These are phyloP conservation scores for Eucalyptus pauciflora DNA, from an alignment of 345 rosid genomes.

Conservation along the genomic window DNA sequence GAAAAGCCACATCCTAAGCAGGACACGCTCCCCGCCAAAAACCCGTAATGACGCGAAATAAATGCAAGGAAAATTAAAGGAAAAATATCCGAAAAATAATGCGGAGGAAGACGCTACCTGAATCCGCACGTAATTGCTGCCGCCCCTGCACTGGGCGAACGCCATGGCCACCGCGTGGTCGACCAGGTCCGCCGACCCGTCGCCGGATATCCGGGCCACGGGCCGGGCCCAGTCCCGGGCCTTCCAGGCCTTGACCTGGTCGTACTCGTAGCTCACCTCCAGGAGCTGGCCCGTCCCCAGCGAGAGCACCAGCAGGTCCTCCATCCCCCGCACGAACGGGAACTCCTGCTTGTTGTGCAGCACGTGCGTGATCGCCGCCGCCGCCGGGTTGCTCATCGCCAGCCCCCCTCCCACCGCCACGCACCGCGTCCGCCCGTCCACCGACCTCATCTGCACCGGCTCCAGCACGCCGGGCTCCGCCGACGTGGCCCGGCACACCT, in stretches of 20 bases:
- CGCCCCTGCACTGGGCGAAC: conserved; percentile 65
- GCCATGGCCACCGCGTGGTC: conserved; percentile 98
- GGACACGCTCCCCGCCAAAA: not conserved
- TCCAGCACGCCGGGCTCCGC: conserved; percentile 76
- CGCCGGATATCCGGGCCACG: conserved; percentile 71
- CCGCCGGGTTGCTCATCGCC: conserved; percentile 80
- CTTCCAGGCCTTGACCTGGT: conserved; percentile 65
- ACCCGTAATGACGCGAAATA: not conserved
- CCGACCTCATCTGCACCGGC: conserved; percentile 58
- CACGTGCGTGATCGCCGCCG: conserved; percentile 96
- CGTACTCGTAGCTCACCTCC: conserved; percentile 58
- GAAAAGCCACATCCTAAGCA: not conserved
- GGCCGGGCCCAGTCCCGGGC: conserved; percentile 92
- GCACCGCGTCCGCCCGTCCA: conserved; percentile 70
- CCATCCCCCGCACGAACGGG: conserved; percentile 91
- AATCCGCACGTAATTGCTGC: conserved; percentile 73
- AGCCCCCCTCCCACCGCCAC: conserved; percentile 84
- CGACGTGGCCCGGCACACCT: conserved; percentile 91
- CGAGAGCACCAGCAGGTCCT: conserved; percentile 81
- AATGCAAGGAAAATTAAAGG: not conserved
- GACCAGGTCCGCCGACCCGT: conserved; percentile 75
- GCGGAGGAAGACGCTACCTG: conserved; percentile 39
- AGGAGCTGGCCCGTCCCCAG: conserved; percentile 77
- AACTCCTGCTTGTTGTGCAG: conserved; percentile 95
- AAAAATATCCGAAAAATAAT: not conserved